Conservation (phyloP, 2,329 filamentous ascomycete species). For the Pyricularia pennisetigena region DNA sequence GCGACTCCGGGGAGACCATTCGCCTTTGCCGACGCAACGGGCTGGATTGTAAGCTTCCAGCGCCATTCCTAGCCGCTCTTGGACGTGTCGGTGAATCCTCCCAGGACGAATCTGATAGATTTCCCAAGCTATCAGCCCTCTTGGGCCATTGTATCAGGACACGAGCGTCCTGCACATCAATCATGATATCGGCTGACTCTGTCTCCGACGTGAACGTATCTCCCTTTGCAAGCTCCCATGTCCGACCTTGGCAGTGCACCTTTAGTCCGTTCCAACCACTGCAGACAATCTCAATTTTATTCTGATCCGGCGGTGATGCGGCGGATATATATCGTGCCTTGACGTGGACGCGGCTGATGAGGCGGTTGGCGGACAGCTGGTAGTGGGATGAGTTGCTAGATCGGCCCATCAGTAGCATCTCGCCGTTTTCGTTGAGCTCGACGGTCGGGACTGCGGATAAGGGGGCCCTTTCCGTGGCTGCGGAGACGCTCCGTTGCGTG, state of each 20-base stretch:
- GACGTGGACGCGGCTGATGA: conserved; percentile 90
- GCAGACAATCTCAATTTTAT: conserved; percentile 81
- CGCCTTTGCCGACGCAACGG: conserved; percentile 45
- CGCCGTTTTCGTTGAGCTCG: conserved; percentile 71
- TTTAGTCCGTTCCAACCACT: conserved; percentile 94
- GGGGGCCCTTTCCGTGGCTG: conserved; percentile 68
- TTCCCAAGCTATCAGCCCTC: conserved; percentile 32
- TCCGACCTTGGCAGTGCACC: conserved; percentile 80
- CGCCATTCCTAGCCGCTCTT: conserved; percentile 11
- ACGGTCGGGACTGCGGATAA: conserved; percentile 76
- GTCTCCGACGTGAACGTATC: conserved; percentile 87
- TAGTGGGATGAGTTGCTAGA: conserved; percentile 95
- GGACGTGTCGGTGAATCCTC: conserved; percentile 44
- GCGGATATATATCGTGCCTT: conserved; percentile 75
- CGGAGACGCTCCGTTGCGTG: conserved; percentile 49
- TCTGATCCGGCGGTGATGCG: conserved; percentile 55
- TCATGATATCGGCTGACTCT: conserved; percentile 80
- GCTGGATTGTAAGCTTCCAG: conserved; percentile 45
- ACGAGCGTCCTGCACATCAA: conserved; percentile 88
- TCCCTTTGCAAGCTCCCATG: conserved; percentile 78
- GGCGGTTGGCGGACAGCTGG: conserved; percentile 82
- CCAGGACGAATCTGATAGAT: conserved; percentile 60
- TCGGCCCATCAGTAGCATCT: conserved; percentile 76
- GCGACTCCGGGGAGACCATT: conserved; percentile 67
- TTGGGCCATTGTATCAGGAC: conserved; percentile 83